phyloP scores from a whole-genome alignment of 1,284 basidiomycete species.

The Sanghuangporus baumii region DNA sequence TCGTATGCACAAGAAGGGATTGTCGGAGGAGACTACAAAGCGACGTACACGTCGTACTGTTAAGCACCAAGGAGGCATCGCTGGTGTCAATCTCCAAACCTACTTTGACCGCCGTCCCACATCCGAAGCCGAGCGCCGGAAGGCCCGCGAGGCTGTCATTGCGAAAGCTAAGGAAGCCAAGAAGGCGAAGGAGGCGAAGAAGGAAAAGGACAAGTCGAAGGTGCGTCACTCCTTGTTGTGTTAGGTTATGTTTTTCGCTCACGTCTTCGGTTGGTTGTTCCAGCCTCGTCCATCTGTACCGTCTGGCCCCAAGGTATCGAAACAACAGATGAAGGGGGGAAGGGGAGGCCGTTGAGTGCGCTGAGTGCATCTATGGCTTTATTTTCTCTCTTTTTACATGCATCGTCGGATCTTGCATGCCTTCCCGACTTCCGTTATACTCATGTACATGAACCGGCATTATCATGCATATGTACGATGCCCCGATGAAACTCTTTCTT shows the following conservation, averaged over 20 bases:
- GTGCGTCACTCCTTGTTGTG: not conserved
- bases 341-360: slow-evolving; percentile 54
- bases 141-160: slow-evolving; percentile 81
- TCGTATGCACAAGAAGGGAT: slow-evolving; percentile 99
- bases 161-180: slow-evolving; percentile 91
- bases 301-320: slow-evolving; percentile 81
- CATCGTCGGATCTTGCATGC: not conserved
- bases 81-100: slow-evolving; percentile 89
- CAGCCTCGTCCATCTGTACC: slow-evolving; percentile 49
- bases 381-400: not conserved
- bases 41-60: slow-evolving; percentile 96
- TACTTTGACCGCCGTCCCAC: slow-evolving; percentile 92
- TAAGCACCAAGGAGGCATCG: slow-evolving; percentile 98
- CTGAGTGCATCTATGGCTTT: not conserved
- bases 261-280: slow-evolving; percentile 3
- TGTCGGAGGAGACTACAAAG: slow-evolving; percentile 99
- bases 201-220: slow-evolving; percentile 70
- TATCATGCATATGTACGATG: not conserved
- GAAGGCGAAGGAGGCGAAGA: slow-evolving; percentile 95
- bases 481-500: not conserved
- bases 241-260: slow-evolving; percentile 3
- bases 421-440: not conserved
- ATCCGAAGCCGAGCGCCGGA: slow-evolving; percentile 80
- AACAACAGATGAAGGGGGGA: slow-evolving; percentile 94
- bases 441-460: slow-evolving; percentile 7